Base-by-base conservation (phyloP, 768 basidiomycete genomes). In the Hericium coralloides region DNA sequence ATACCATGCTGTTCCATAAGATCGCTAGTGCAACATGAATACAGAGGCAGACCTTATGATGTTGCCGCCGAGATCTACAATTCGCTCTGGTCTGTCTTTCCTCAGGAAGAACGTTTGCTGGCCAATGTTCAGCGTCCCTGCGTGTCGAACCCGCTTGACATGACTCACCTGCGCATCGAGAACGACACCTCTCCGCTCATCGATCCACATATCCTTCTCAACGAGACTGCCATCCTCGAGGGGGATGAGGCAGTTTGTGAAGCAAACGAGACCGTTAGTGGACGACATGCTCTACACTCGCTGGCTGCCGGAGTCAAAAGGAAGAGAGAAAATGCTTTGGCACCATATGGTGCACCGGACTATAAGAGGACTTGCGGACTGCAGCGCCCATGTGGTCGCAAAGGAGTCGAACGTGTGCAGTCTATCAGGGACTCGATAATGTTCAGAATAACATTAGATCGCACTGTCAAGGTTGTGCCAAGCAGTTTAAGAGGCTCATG, bases 191-290 rank as follows among this genome's bases (percentile, higher is more conserved):
- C 81, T 77, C 5, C 73, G 72, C 64, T 87, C 80, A 67, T 93
- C 89, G 57, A 93, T 79, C 90, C 89, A 92, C 18, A 93, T 73
- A 64, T 92, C 89, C 64, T 82, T 80, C 67, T 84, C 75, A 38
- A 86, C 69, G 17, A 93, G 76, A 52, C 76, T 80, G 17, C 92
- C 92, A 65, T 93, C 89, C 67, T 93, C 90, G 55, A 77, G 79
- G 1, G 87, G 83, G 23, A 95, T 75, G 56, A 87, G 69, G 63
- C 92, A 92, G 70, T 94, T 93, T 39, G 92, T 93, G 72, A 94
- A 92, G 71, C 92, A 89, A 52, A 92, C 72, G 23, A 93, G 76
- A 49, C 80, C 81, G 69, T 91, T 90, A 4, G 73, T 45, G 53
- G 78, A 74, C 58, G 64, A 41, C 72, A 73, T 73, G n/a, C 43